Evolutionary conservation across 2,329 filamentous ascomycete species (phyloP).

Genomic region (Colletotrichum salicis): DNA sequence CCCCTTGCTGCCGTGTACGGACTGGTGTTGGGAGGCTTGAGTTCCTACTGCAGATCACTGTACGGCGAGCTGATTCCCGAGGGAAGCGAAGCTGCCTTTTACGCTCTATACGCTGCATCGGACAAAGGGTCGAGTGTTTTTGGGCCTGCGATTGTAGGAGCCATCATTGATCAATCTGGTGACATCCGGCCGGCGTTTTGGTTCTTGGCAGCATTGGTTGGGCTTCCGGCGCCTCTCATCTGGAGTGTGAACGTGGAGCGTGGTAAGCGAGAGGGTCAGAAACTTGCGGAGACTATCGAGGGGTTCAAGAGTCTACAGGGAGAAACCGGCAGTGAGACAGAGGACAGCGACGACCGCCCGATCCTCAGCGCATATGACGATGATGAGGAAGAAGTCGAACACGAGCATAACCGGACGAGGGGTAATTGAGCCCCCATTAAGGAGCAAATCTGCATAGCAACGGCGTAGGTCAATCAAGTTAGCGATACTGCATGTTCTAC

Average conservation of each 20-base stretch:
- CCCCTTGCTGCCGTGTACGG: constrained; percentile 91
- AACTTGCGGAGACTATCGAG: constrained; percentile 70
- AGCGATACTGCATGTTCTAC: neutral
- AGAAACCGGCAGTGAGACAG: constrained; percentile 38
- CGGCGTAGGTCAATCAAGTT: constrained; percentile 37
- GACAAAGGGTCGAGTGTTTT: constrained; percentile 97
- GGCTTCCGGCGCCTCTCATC: constrained; percentile 85
- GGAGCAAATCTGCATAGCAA: constrained; percentile 38
- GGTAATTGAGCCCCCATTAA: neutral
- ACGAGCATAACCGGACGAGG: constrained; percentile 12
- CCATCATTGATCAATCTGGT: constrained; percentile 86
- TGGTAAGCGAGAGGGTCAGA: constrained; percentile 75
- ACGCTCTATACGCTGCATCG: constrained; percentile 95
- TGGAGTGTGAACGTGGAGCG: constrained; percentile 86
- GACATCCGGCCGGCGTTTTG: constrained; percentile 89
- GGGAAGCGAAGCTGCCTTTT: constrained; percentile 95
- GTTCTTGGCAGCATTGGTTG: constrained; percentile 88
- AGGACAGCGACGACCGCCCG: constrained; percentile 46
- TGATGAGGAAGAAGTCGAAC: constrained; percentile 42
- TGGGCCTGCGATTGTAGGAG: constrained; percentile 91
- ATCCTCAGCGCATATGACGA: constrained; percentile 50
- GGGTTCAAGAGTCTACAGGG: constrained; percentile 50
- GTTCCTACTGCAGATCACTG: constrained; percentile 89
- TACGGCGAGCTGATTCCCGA: constrained; percentile 95
- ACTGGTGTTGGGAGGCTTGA: constrained; percentile 91